These are phyloP conservation scores for Silene noctiflora DNA, from an alignment of 179 eudicot genomes.

Conservation along the genomic window DNA sequence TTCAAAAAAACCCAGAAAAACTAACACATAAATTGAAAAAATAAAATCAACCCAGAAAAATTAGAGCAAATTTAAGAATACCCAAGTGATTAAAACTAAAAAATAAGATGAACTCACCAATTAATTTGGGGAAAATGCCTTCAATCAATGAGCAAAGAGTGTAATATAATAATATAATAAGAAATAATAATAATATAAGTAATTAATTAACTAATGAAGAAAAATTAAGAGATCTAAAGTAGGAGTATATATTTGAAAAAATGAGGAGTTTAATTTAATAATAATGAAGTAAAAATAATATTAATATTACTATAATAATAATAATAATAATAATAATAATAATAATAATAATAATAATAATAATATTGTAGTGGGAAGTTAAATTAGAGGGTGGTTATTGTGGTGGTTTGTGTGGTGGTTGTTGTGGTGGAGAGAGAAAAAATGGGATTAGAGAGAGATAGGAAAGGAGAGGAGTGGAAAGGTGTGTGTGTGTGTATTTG, in stretches of 20 bases:
- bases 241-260: no score
- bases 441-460: constrained; percentile 12
- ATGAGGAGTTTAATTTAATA: not conserved
- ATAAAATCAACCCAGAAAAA: not conserved
- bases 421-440: constrained; percentile 17
- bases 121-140: not conserved
- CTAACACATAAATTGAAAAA: not conserved
- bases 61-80: not conserved
- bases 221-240: not conserved
- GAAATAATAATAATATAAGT: not conserved
- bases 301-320: no score
- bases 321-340: no score
- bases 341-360: no score
- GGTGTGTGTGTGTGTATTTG: not conserved
- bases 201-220: not conserved
- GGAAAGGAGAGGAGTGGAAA: constrained; percentile 19
- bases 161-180: not conserved
- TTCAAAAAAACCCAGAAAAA: not conserved
- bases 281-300: no score
- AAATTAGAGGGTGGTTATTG: not conserved
- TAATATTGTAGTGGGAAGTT: not conserved
- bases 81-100: not conserved
- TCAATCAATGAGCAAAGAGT: not conserved
- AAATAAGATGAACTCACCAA: constrained; percentile 10
- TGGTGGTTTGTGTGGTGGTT: constrained; percentile 1